phyloP scores from a whole-genome alignment of 1,284 basidiomycete genomes.

The Phenoliferia sp. region DNA sequence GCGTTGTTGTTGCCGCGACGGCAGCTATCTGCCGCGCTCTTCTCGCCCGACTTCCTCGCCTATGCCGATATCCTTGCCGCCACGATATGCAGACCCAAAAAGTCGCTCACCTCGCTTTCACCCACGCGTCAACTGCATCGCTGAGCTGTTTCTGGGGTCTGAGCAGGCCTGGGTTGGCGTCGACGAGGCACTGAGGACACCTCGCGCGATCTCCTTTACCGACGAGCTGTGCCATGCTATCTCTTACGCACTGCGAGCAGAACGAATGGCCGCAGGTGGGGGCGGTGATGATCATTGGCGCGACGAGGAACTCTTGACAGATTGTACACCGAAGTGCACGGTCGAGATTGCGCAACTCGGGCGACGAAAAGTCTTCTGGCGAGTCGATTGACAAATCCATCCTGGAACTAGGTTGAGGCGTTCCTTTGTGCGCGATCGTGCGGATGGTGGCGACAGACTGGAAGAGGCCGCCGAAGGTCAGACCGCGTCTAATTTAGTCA shows the following conservation, averaged over 20 bases:
- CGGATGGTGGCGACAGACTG: background rate
- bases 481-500: no score
- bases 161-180: background rate
- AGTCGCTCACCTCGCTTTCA: conserved; percentile 56
- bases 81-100: background rate
- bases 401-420: background rate
- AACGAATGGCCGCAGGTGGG: conserved; percentile 66
- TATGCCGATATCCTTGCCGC: background rate
- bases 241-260: conserved; percentile 60
- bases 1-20: background rate
- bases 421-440: background rate
- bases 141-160: conserved; percentile 55
- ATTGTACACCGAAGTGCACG: conserved; percentile 61
- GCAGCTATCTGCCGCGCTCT: background rate
- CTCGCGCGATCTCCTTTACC: background rate
- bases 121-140: conserved; percentile 59
- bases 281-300: conserved; percentile 61
- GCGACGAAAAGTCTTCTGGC: conserved; percentile 54
- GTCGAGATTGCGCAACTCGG: conserved; percentile 60
- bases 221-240: background rate
- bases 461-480: no score
- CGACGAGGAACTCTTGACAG: conserved; percentile 63
- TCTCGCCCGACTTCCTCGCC: background rate
- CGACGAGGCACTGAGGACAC: background rate
- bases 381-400: no score